A percentile compares a stretch with the other conserved stretches of the same genome.
Conservation (phyloP, 345 rosid species). For the Dipteronia dyeriana region DNA sequence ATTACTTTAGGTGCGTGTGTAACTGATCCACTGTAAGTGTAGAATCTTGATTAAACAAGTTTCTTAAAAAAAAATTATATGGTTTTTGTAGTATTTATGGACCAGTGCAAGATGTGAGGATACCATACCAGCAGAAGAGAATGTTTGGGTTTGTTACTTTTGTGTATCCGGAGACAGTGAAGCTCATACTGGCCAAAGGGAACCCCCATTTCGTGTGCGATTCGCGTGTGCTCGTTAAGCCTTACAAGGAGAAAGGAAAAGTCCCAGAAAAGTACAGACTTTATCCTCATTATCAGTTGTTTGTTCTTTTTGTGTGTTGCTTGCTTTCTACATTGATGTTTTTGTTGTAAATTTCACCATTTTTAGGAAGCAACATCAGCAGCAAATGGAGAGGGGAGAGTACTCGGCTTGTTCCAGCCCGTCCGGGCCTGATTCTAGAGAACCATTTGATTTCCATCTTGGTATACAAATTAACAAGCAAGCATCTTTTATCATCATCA, state of each 20-base stretch:
- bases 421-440: slow-evolving; percentile 47
- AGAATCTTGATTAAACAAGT: background rate
- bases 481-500: background rate
- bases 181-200: slow-evolving; percentile 71
- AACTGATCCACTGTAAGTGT: background rate
- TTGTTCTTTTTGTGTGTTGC: background rate
- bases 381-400: slow-evolving; percentile 60
- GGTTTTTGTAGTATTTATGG: slow-evolving; percentile 51
- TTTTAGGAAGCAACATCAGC: slow-evolving; percentile 56
- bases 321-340: background rate
- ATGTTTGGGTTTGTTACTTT: slow-evolving; percentile 83
- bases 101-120: slow-evolving; percentile 78
- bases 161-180: slow-evolving; percentile 68
- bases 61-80: background rate
- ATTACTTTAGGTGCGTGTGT: slow-evolving; percentile 69
- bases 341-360: slow-evolving; percentile 22
- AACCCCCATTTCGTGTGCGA: slow-evolving; percentile 78
- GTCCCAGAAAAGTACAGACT: slow-evolving; percentile 49
- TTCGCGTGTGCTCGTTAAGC: slow-evolving; percentile 75
- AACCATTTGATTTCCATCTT: slow-evolving; percentile 53
- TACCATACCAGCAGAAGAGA: slow-evolving; percentile 80
- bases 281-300: background rate
- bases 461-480: slow-evolving; percentile 35
- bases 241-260: slow-evolving; percentile 82
- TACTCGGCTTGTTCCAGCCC: slow-evolving; percentile 52